Evolutionary conservation across 306 rosid species (phyloP).

Genomic region (Lathyrus tuberosus): DNA sequence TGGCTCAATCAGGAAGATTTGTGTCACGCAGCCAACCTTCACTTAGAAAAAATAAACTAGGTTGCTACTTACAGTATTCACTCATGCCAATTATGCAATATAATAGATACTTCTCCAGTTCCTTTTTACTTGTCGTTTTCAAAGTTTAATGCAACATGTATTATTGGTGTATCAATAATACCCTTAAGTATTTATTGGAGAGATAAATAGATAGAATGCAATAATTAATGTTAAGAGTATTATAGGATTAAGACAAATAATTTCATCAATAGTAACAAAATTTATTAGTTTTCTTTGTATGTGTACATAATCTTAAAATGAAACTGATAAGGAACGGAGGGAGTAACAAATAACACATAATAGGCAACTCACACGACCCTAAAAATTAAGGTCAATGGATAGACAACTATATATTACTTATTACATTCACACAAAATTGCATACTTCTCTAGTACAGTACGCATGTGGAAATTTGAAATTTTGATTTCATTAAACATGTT

Average conservation of each 20-base stretch:
- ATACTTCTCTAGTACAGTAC: constrained; percentile 23
- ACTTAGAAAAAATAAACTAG: constrained; percentile 1
- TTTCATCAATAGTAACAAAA: neutral
- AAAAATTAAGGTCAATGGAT: constrained; percentile 11
- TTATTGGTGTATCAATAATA: neutral
- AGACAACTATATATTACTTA: neutral
- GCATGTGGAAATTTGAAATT: constrained; percentile 14
- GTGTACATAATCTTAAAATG: no score
- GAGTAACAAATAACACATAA: constrained; percentile 6
- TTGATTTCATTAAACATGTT: constrained; percentile 29
- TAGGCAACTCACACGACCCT: neutral
- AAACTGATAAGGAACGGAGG: no score
- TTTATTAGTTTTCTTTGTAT: no score
- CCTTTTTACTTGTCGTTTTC: no score
- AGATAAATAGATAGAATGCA: neutral
- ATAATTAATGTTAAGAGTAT: neutral
- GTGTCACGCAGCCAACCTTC: constrained; percentile 16
- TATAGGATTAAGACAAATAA: neutral
- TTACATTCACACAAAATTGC: constrained; percentile 15
- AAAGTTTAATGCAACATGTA: no score
- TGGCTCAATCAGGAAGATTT: constrained; percentile 31
- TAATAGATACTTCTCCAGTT: neutral
- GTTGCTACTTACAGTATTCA: constrained; percentile 14
- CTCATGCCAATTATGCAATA: constrained; percentile 18
- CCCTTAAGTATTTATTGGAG: neutral